Conservation (phyloP, 495 filamentous ascomycete species). For the Penicillium cosmopolitanum region DNA sequence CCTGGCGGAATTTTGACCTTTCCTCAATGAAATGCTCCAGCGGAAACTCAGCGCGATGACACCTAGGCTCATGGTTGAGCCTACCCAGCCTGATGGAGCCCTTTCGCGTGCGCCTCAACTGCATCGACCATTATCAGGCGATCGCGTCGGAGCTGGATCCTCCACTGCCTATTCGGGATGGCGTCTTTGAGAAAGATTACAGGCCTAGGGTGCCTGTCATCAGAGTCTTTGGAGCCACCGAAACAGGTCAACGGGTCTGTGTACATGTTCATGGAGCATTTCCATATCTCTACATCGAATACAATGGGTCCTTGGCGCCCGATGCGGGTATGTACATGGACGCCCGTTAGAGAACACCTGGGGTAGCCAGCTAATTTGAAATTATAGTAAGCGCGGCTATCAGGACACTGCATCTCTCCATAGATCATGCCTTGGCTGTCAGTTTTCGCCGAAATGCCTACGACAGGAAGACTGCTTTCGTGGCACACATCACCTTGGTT, state of each 20-base stretch:
- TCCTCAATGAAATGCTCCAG: conserved; percentile 14
- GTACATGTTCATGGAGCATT: conserved; percentile 96
- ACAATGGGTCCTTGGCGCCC: conserved; percentile 67
- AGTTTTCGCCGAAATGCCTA: conserved; percentile 77
- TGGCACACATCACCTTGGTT: conserved; percentile 86
- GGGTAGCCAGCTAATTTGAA: background rate
- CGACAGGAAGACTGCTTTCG: conserved; percentile 69
- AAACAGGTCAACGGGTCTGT: conserved; percentile 94
- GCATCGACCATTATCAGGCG: conserved; percentile 90
- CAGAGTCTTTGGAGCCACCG: conserved; percentile 89
- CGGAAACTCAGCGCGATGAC: conserved; percentile 27
- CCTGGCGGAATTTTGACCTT: conserved; percentile 2
- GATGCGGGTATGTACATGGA: conserved; percentile 60
- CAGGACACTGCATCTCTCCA: conserved; percentile 71
- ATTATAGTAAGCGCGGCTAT: conserved; percentile 69
- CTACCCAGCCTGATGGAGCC: conserved; percentile 54
- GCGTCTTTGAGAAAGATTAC: conserved; percentile 52
- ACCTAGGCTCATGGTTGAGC: conserved; percentile 31
- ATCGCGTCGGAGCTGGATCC: conserved; percentile 82
- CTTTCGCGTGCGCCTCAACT: conserved; percentile 89
- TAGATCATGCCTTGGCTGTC: conserved; percentile 82
- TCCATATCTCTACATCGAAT: conserved; percentile 91
- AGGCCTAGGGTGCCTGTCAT: conserved; percentile 82
- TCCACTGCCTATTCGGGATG: conserved; percentile 61
- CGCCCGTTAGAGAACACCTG: background rate